Evolutionary conservation across 2,329 filamentous ascomycete genomes (phyloP).

Genomic region (Tolypocladium tundrense): DNA sequence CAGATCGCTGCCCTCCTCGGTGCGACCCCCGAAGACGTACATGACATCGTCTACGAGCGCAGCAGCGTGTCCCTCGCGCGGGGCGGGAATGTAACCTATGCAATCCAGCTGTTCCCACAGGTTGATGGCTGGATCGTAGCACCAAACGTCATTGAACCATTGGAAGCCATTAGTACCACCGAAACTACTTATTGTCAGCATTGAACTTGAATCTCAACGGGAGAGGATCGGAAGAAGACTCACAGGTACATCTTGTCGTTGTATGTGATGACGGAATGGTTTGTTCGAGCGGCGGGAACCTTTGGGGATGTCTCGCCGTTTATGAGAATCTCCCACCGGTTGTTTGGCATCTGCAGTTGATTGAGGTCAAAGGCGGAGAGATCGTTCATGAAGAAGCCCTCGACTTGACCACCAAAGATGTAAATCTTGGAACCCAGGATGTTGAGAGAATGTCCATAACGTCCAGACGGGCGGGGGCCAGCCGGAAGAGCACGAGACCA

Average conservation of each 20-base stretch:
- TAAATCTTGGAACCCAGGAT: slow-evolving; percentile 96
- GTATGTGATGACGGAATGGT: slow-evolving; percentile 84
- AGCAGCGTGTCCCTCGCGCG: slow-evolving; percentile 88
- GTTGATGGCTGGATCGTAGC: slow-evolving; percentile 76
- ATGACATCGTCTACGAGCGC: slow-evolving; percentile 94
- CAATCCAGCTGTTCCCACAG: slow-evolving; percentile 85
- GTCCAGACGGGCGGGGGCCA: slow-evolving; percentile 73
- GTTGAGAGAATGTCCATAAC: slow-evolving; percentile 93
- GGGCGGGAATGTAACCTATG: slow-evolving; percentile 91
- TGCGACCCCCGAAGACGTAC: slow-evolving; percentile 97
- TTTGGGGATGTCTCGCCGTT: slow-evolving; percentile 42
- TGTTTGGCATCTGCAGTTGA: slow-evolving; percentile 79
- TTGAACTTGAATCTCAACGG: background rate
- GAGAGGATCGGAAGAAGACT: slow-evolving; percentile 23
- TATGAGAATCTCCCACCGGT: slow-evolving; percentile 90
- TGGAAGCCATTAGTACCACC: slow-evolving; percentile 90
- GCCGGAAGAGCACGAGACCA: slow-evolving; percentile 92
- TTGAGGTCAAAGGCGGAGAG: slow-evolving; percentile 92
- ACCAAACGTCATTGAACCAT: slow-evolving; percentile 99
- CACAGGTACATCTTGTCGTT: slow-evolving; percentile 91
- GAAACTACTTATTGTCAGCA: slow-evolving; percentile 48
- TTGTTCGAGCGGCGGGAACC: slow-evolving; percentile 81
- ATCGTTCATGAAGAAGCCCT: slow-evolving; percentile 97
- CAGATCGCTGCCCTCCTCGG: slow-evolving; percentile 83
- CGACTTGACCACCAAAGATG: slow-evolving; percentile 94